Conservation (phyloP, 1,284 basidiomycete species). For the Ustilago sp. region DNA sequence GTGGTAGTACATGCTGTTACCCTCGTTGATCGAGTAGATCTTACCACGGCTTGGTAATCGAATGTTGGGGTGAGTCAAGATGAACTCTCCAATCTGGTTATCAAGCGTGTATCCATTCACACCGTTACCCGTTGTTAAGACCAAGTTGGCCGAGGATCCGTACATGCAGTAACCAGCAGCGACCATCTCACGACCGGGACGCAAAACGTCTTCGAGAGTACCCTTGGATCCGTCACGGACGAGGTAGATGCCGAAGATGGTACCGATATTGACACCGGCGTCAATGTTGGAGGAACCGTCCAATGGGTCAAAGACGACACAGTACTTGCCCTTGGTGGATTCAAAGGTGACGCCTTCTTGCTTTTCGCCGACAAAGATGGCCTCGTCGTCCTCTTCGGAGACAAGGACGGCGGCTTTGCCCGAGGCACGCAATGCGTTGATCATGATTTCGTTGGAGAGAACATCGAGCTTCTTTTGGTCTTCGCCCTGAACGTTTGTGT, state of each 20-base stretch:
- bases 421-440: conserved; percentile 87
- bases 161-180: conserved; percentile 88
- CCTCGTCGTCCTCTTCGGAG: conserved; percentile 93
- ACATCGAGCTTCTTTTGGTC: conserved; percentile 99
- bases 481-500: conserved; percentile 96
- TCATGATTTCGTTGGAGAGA: conserved; percentile 99
- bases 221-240: conserved; percentile 81
- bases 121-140: conserved; percentile 92
- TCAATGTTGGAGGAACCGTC: conserved; percentile 99
- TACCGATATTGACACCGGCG: conserved; percentile 99
- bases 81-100: conserved; percentile 88
- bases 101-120: conserved; percentile 99
- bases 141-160: conserved; percentile 96
- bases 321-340: conserved; percentile 73
- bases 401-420: conserved; percentile 97
- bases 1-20: conserved; percentile 95
- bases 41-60: conserved; percentile 92
- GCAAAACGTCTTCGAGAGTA: conserved; percentile 85
- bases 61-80: conserved; percentile 98
- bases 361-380: conserved; percentile 81
- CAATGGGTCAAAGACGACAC: conserved; percentile 98
- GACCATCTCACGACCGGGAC: conserved; percentile 96
- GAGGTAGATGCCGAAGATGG: conserved; percentile 98
- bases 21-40: conserved; percentile 99
- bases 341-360: conserved; percentile 68